Evolutionary conservation across 2,329 filamentous ascomycete genomes (phyloP).

Genomic region (Lecanosticta acicola): DNA sequence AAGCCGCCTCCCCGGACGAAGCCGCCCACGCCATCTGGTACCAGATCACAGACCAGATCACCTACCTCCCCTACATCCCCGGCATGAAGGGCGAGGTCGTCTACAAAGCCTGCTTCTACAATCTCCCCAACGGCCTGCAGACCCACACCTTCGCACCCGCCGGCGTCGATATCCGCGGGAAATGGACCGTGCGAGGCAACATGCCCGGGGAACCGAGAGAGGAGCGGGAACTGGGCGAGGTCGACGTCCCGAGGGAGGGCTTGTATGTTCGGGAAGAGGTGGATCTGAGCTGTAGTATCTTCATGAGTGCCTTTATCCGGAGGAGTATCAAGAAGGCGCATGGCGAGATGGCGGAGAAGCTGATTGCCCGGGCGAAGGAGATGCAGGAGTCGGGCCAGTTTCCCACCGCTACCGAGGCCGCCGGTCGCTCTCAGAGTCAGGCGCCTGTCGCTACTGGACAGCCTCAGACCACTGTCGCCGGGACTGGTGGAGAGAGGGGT

Average conservation of each 20-base stretch:
- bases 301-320: slow-evolving; percentile 73
- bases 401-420: background rate
- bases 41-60: slow-evolving; percentile 68
- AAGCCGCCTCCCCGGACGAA: slow-evolving; percentile 64
- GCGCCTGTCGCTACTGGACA: too few relatives aligned
- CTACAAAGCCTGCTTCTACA: slow-evolving; percentile 76
- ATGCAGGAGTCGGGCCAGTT: background rate
- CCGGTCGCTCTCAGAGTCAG: too few relatives aligned
- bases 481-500: too few relatives aligned
- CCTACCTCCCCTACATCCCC: slow-evolving; percentile 61
- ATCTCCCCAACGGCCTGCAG: slow-evolving; percentile 66
- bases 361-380: slow-evolving; percentile 20
- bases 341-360: slow-evolving; percentile 57
- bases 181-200: slow-evolving; percentile 77
- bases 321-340: slow-evolving; percentile 76
- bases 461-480: too few relatives aligned
- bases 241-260: slow-evolving; percentile 56
- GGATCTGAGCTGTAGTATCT: slow-evolving; percentile 71
- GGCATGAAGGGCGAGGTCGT: slow-evolving; percentile 61
- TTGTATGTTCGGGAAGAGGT: slow-evolving; percentile 83
- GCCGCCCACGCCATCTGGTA: slow-evolving; percentile 66
- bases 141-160: slow-evolving; percentile 81
- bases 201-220: slow-evolving; percentile 64
- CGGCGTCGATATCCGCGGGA: slow-evolving; percentile 70
- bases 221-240: slow-evolving; percentile 56